Evolutionary conservation across 164 flowering plant species (phyloP), one percentile per base, ranked within the genome.

Genomic region (Sextonia rubra): DNA sequence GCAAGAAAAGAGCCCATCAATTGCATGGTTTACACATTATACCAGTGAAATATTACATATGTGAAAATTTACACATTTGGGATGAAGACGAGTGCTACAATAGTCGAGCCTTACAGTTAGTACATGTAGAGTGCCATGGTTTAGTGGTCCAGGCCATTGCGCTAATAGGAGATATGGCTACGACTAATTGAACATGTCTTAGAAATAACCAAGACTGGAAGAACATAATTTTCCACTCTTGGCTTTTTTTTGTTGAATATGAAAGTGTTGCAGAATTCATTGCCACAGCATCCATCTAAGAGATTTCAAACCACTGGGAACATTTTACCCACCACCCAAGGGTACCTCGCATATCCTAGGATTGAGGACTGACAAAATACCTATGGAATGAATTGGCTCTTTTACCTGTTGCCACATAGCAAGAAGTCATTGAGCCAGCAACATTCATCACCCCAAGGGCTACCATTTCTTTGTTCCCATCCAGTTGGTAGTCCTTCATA

Each of bases 391-490:
- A 17, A 47, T 37, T 12, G 68, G 73, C 7, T 24, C 68, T 30
- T 71, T 78, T 72, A 90, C 97, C 97, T 78, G 98, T 91, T 24
- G 96, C 86, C 18, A 91, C 93, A 80, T 88, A 94, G 84, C 98
- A 92, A 30, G 97, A 94, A 66, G 96, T 89, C 89, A 92, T 80
- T 47, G 98, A 94, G 60, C 98, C 98, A 37, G 87, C 87, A 60
- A 94, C 47, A 70, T 94, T 92, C 98, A 94, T 94, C 23, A 89
- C 71, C 66, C 98, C 98, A 15, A 94, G 83, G 24, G 97, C 98
- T 26, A 92, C 88, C 98, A 94, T 94, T 85, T 94, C 98, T 84
- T 89, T 92, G 89, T 94, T 94, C 62, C 97, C 98, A 76, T 94
- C 97, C 27, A 94, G 12, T 68, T 85, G 87, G 72, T 94, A 94